Evolutionary conservation across 2,329 filamentous ascomycete genomes (phyloP).

Genomic region (Xenoacremonium recifei): DNA sequence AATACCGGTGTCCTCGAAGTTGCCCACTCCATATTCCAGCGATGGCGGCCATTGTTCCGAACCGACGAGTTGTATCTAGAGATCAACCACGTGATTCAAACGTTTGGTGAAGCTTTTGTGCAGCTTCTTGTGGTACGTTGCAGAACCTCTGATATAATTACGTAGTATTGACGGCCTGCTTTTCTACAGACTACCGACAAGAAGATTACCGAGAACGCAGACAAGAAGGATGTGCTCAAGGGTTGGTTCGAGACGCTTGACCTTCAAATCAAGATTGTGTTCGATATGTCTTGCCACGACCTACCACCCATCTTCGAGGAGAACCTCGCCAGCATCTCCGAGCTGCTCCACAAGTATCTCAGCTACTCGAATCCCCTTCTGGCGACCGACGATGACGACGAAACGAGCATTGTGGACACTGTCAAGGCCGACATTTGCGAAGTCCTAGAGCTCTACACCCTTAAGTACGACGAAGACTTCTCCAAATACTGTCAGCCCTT

Average conservation of each 20-base stretch:
- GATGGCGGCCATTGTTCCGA: conserved; percentile 91
- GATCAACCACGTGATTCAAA: conserved; percentile 90
- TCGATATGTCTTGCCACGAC: conserved; percentile 97
- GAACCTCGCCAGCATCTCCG: conserved; percentile 73
- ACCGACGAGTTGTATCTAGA: conserved; percentile 92
- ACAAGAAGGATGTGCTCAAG: conserved; percentile 72
- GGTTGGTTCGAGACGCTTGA: conserved; percentile 83
- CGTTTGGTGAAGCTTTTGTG: conserved; percentile 82
- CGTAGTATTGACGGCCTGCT: conserved; percentile 15
- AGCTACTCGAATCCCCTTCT: conserved; percentile 83
- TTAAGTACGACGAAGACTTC: conserved; percentile 96
- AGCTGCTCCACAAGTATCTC: conserved; percentile 88
- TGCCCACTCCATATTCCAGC: conserved; percentile 94
- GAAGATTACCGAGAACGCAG: conserved; percentile 70
- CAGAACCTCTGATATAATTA: too few relatives aligned
- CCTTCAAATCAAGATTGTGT: conserved; percentile 86
- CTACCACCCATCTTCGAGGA: conserved; percentile 93
- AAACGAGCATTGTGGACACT: conserved; percentile 79
- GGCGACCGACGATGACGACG: conserved; percentile 83
- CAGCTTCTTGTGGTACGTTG: conserved; percentile 67
- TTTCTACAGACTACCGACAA: conserved; percentile 62
- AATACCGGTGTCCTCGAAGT: conserved; percentile 96
- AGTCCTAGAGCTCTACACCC: conserved; percentile 81
- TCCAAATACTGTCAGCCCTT: conserved; percentile 77
- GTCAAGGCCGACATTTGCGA: conserved; percentile 95